These are phyloP conservation scores for Sugiyamaella xylanicola DNA, from an alignment of 1,139 yeast genomes.

Conservation along the genomic window DNA sequence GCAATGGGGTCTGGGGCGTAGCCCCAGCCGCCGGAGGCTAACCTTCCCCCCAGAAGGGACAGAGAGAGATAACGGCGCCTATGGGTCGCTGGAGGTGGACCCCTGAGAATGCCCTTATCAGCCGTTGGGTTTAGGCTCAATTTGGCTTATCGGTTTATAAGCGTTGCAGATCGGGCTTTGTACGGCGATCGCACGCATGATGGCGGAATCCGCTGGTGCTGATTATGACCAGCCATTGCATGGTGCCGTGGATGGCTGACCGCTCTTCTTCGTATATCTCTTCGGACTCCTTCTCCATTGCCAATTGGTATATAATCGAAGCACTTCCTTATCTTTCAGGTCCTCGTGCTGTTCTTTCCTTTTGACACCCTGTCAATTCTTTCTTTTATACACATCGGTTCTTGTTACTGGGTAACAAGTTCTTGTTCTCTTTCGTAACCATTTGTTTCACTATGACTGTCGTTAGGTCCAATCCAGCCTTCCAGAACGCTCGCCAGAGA, in stretches of 20 bases:
- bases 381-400: not conserved
- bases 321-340: not conserved
- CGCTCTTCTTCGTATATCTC: not conserved
- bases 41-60: too few relatives aligned
- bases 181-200: not conserved
- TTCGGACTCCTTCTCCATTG: not conserved
- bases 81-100: too few relatives aligned
- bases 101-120: too few relatives aligned
- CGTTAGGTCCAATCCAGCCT: constrained; percentile 20
- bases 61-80: too few relatives aligned
- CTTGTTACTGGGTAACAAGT: not conserved
- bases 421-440: not conserved
- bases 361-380: not conserved
- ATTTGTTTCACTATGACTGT: constrained; percentile 13
- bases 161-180: not conserved
- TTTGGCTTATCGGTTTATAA: constrained; percentile 7
- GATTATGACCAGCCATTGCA: constrained; percentile 12
- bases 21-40: too few relatives aligned
- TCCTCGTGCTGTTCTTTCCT: not conserved
- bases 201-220: constrained; percentile 4
- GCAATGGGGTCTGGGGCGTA: too few relatives aligned
- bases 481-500: constrained; percentile 15
- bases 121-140: constrained; percentile 5
- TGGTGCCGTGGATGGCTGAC: constrained; percentile 14
- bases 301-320: not conserved